These are phyloP conservation scores for Corinectria fuckeliana DNA, from an alignment of 2,329 filamentous ascomycete genomes.

Conservation along the genomic window DNA sequence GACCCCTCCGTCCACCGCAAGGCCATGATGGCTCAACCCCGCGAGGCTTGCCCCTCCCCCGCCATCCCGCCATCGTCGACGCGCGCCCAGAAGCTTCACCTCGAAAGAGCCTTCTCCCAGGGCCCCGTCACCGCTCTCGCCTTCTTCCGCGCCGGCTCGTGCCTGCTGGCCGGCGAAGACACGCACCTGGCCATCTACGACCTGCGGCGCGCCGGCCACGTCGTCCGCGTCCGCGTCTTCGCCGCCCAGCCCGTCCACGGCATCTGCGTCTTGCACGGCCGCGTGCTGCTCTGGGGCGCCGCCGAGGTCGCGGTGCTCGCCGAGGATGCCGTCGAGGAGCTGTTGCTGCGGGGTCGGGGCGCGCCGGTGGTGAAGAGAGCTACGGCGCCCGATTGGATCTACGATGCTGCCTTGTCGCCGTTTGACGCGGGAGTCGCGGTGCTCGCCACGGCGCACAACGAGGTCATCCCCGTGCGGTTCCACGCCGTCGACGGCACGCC, in stretches of 20 bases:
- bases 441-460: slow-evolving; percentile 87
- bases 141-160: slow-evolving; percentile 51
- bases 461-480: slow-evolving; percentile 62
- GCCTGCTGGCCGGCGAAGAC: slow-evolving; percentile 67
- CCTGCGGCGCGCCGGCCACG: slow-evolving; percentile 39
- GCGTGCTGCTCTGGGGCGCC: slow-evolving; percentile 74
- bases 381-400: slow-evolving; percentile 75
- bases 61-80: slow-evolving; percentile 14
- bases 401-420: slow-evolving; percentile 67
- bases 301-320: slow-evolving; percentile 57
- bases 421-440: slow-evolving; percentile 53
- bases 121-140: slow-evolving; percentile 67
- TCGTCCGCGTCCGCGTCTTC: slow-evolving; percentile 62
- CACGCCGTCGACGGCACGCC: slow-evolving; percentile 41
- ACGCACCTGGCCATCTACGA: slow-evolving; percentile 63
- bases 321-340: slow-evolving; percentile 30
- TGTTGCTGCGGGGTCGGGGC: slow-evolving; percentile 16
- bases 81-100: slow-evolving; percentile 15
- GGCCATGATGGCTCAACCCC: slow-evolving; percentile 31
- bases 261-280: slow-evolving; percentile 55
- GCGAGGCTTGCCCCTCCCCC: slow-evolving; percentile 35
- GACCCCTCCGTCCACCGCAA: neutral
- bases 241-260: slow-evolving; percentile 76
- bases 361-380: slow-evolving; percentile 45
- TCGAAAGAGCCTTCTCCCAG: slow-evolving; percentile 49